phyloP scores from a whole-genome alignment of 2,329 filamentous ascomycete genomes.

The Stagonosporopsis rhizophila region DNA sequence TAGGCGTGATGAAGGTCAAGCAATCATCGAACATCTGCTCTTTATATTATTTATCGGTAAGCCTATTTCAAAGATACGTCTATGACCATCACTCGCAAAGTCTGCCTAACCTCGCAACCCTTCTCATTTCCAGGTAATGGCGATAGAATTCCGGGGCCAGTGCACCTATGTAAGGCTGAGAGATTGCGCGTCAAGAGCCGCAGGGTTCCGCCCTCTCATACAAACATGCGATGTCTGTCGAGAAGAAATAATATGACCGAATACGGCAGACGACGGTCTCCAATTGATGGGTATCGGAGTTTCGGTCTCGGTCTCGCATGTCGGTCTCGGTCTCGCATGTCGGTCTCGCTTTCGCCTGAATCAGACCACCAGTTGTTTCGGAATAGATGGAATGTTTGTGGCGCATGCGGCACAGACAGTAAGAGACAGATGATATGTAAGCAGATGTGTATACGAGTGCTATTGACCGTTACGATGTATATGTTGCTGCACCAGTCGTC shows the following conservation, averaged over 20 bases:
- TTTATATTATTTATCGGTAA: not conserved
- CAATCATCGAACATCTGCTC: not conserved
- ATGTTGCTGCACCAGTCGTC: not conserved
- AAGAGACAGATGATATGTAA: not conserved
- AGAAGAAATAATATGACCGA: not conserved
- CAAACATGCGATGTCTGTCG: not conserved
- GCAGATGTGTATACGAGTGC: not conserved
- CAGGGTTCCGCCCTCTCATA: slow-evolving; percentile 3
- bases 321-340: slow-evolving; percentile 4
- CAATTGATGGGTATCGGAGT: not conserved
- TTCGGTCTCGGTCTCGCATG: slow-evolving; percentile 6
- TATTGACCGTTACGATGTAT: not conserved
- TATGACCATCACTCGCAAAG: not conserved
- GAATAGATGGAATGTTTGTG: not conserved
- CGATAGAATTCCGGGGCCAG: not conserved
- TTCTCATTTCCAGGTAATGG: not conserved
- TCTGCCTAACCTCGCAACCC: not conserved
- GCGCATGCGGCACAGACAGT: not conserved
- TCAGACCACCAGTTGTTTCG: not conserved
- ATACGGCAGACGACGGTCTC: not conserved
- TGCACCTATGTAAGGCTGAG: not conserved
- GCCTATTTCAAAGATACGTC: not conserved
- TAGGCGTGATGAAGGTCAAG: not conserved
- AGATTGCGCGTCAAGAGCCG: slow-evolving; percentile 4
- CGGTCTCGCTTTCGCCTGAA: slow-evolving; percentile 3